These are phyloP conservation scores for Monosporascus sp. DNA, from an alignment of 2,329 filamentous ascomycete species.

Conservation along the genomic window DNA sequence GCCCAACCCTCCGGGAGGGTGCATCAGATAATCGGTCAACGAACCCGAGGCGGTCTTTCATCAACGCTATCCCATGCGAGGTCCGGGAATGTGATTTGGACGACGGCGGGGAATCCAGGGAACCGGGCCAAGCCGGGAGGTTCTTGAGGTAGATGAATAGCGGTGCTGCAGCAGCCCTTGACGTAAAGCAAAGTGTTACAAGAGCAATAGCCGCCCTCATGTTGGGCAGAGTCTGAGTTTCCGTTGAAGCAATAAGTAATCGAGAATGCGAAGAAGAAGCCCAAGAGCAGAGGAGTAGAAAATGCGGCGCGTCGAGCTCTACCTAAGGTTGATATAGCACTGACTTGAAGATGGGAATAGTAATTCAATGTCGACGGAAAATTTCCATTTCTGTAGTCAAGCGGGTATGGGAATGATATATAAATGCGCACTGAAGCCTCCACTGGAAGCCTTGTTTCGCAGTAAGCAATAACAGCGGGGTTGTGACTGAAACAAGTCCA, in stretches of 20 bases:
- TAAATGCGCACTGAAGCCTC: background rate
- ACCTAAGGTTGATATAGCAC: background rate
- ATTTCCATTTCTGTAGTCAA: background rate
- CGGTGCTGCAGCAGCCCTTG: background rate
- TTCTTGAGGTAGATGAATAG: background rate
- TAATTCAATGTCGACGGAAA: background rate
- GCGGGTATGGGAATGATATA: background rate
- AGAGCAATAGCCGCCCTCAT: background rate
- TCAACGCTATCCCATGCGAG: background rate
- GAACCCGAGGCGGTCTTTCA: background rate
- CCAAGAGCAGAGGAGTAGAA: background rate
- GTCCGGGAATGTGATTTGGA: background rate
- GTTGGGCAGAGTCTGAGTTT: background rate
- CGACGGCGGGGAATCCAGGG: background rate
- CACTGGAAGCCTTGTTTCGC: background rate
- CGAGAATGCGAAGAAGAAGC: background rate
- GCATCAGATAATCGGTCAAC: background rate
- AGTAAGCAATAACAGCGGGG: background rate
- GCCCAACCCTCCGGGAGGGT: background rate
- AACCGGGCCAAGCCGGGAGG: background rate
- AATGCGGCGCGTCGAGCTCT: background rate
- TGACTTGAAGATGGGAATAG: background rate
- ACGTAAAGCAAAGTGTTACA: background rate
- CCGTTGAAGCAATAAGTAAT: background rate
- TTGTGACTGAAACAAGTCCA: background rate